phyloP scores from a whole-genome alignment of 352 stramenopile genomes.

The Globisporangium mamillatum region DNA sequence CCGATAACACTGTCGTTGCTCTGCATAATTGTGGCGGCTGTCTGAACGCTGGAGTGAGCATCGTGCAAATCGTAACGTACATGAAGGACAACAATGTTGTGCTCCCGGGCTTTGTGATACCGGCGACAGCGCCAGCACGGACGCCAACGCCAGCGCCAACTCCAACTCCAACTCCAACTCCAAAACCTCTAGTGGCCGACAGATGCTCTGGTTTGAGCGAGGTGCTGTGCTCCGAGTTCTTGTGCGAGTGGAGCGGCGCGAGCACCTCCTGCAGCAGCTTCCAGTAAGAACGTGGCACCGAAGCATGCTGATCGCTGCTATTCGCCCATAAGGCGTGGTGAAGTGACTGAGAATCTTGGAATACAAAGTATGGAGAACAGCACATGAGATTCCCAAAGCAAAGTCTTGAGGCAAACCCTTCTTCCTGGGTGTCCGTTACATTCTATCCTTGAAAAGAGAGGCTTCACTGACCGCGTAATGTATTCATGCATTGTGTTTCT shows the following conservation, averaged over 20 bases:
- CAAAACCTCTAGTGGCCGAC: neutral
- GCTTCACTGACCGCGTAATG: too few species aligned
- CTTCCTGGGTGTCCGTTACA: neutral
- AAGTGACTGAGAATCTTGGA: neutral
- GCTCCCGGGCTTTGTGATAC: slow-evolving; percentile 10
- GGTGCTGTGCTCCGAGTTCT: neutral
- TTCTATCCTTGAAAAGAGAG: too few species aligned
- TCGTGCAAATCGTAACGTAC: slow-evolving; percentile 29
- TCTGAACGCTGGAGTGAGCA: slow-evolving; percentile 32
- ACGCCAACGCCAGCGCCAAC: neutral
- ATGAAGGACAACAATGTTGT: slow-evolving; percentile 26
- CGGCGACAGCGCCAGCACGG: neutral
- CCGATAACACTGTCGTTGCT: slow-evolving; percentile 41
- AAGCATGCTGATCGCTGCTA: neutral
- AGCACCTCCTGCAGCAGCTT: neutral
- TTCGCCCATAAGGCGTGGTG: too few species aligned
- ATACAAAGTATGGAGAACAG: neutral
- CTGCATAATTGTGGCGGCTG: slow-evolving; percentile 49
- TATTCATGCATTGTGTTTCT: neutral
- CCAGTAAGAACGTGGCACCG: neutral
- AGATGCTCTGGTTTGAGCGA: neutral
- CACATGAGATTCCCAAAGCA: neutral
- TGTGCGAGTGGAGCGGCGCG: neutral
- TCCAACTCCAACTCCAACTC: neutral
- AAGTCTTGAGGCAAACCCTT: neutral